phyloP scores from a whole-genome alignment of 305 asterid genomes.

The Solanum hybrid region DNA sequence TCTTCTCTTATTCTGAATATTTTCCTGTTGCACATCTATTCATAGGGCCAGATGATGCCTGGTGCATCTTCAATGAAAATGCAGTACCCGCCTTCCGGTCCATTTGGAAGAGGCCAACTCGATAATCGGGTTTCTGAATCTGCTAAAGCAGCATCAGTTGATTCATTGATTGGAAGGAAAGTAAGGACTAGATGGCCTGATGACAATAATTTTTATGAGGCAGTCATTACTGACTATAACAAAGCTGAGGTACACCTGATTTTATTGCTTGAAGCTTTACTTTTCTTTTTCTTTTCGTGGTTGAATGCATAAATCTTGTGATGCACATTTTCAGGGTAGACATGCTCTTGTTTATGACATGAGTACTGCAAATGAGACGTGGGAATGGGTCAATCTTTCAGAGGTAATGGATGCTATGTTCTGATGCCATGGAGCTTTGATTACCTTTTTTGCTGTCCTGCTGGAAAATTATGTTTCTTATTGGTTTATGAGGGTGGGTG shows the following conservation, averaged over 20 bases:
- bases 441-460: background rate
- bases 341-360: constrained; percentile 81
- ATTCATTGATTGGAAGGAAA: constrained; percentile 67
- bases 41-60: constrained; percentile 36
- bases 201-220: constrained; percentile 85
- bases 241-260: constrained; percentile 42
- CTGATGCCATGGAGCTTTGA: constrained; percentile 12
- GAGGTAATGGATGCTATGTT: constrained; percentile 52
- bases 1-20: background rate
- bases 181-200: constrained; percentile 88
- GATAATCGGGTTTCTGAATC: constrained; percentile 49
- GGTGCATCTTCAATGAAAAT: constrained; percentile 53
- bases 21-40: constrained; percentile 9
- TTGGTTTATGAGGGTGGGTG: constrained; percentile 2
- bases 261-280: background rate
- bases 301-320: constrained; percentile 10
- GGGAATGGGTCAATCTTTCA: constrained; percentile 87
- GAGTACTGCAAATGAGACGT: constrained; percentile 48
- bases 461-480: background rate
- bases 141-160: constrained; percentile 42
- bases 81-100: constrained; percentile 61
- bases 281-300: background rate
- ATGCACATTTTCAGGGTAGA: constrained; percentile 49
- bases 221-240: constrained; percentile 63
- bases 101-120: constrained; percentile 66